phyloP scores from a whole-genome alignment of 306 rosid genomes.

The Malus orientalis region DNA sequence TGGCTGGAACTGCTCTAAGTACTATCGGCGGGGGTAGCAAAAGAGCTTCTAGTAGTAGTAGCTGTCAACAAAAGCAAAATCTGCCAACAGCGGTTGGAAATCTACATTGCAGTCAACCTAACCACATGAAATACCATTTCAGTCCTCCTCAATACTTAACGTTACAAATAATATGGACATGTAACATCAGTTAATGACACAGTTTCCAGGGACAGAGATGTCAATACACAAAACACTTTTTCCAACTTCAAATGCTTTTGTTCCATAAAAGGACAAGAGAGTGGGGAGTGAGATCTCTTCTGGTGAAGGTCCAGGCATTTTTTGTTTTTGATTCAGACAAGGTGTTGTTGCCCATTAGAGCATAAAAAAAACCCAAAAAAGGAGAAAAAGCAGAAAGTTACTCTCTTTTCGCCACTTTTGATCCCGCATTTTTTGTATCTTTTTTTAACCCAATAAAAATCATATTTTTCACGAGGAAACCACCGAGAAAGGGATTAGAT shows the following conservation, averaged over 20 bases:
- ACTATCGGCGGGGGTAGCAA: not conserved
- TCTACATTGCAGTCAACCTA: not conserved
- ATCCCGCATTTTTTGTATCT: not conserved
- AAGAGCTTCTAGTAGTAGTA: not conserved
- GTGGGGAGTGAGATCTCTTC: slow-evolving; percentile 7
- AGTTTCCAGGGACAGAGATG: not conserved
- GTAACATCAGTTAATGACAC: no score
- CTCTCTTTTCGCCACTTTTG: not conserved
- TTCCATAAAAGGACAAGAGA: no score
- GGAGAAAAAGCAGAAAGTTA: not conserved
- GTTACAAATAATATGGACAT: no score
- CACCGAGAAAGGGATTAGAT: not conserved
- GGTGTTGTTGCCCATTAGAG: not conserved
- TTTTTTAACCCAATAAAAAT: not conserved
- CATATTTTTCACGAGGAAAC: not conserved
- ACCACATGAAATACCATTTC: not conserved
- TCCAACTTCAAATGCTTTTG: not conserved
- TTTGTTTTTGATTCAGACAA: not conserved
- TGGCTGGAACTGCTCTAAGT: no score
- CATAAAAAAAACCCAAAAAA: not conserved
- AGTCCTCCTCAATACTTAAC: not conserved
- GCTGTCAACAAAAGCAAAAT: not conserved
- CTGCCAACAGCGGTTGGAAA: not conserved
- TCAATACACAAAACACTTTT: not conserved
- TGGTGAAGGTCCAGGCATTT: slow-evolving; percentile 5